Base-by-base conservation (phyloP, 495 filamentous ascomycete species). In the Penicillium lagena region DNA sequence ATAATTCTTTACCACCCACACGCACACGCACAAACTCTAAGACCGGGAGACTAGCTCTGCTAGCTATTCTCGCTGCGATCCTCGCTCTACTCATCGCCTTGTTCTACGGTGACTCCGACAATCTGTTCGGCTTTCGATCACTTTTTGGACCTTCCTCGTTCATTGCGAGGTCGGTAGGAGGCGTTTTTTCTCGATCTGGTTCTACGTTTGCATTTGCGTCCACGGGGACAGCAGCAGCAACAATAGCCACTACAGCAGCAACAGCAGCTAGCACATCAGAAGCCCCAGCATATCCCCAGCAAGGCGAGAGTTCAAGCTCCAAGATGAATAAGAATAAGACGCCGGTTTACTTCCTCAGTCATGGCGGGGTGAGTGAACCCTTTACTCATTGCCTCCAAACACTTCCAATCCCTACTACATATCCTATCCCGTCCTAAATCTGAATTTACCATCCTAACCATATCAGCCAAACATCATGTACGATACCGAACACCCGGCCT, bases 321-420 rank as follows among this genome's bases (percentile, higher is more conserved):
- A 11, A 10, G 32, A 11, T 34, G 32, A 34, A 34, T 10, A 34
- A 6, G 3, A 64, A 52, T 47, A 60, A 66, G 45, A 76, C 82
- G 7, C 87, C 87, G 0, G 73, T 89, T 35, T 93, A 90, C 54
- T 91, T 90, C 54, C 63, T 93, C 32, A 82, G 81, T 50, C 85
- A 89, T 75, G 86, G 85, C 37, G 85, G 83, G 39, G 83, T 86
- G 67, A 63, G 83, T 75, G 32, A 4, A 22, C 22, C 2, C 4
- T 22, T 22, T 4, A 4, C 6, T 22, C 22, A 22, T 22, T 22
- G 4, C 22, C 22, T 22, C 6, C 22, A 6, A 22, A 4, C 29
- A n/a, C 36, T 38, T 17, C 37, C 14, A 41, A 22, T 17, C 33
- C 9, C 39, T 9, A 38, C 13, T n/a, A 37, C 35, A 9, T 14